These are phyloP conservation scores for Calonectria montana DNA, from an alignment of 2,329 filamentous ascomycete species.

Conservation along the genomic window DNA sequence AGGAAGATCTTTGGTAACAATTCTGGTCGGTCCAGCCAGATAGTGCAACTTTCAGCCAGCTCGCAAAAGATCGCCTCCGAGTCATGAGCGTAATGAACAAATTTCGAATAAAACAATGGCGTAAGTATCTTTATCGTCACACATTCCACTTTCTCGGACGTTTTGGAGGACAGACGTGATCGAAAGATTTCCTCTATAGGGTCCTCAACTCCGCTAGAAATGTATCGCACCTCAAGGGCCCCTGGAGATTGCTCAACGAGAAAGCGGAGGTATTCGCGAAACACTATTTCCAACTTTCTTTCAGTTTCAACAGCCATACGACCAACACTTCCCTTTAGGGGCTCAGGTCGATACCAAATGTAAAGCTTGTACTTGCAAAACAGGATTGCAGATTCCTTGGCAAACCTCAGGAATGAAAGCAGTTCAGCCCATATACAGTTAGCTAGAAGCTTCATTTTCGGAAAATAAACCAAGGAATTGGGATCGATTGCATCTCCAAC, in stretches of 20 bases:
- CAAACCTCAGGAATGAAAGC: constrained; percentile 73
- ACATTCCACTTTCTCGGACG: constrained; percentile 42
- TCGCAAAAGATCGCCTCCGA: constrained; percentile 72
- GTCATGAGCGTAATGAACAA: constrained; percentile 71
- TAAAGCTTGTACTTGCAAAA: constrained; percentile 68
- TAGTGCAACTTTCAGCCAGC: constrained; percentile 67
- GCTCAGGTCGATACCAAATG: constrained; percentile 75
- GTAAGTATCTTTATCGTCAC: constrained; percentile 70
- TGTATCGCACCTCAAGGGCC: constrained; percentile 64
- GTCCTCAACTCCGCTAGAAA: constrained; percentile 60
- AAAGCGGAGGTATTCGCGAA: constrained; percentile 59
- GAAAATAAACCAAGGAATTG: constrained; percentile 51
- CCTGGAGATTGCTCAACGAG: constrained; percentile 60
- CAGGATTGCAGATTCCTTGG: constrained; percentile 68
- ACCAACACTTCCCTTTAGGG: constrained; percentile 65
- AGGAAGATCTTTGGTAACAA: constrained; percentile 60
- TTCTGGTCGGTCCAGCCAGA: constrained; percentile 67
- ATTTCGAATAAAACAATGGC: constrained; percentile 74
- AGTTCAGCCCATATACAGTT: constrained; percentile 77
- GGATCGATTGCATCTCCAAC: constrained; percentile 63
- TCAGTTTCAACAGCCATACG: constrained; percentile 65
- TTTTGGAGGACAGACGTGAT: constrained; percentile 43
- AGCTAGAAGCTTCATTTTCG: constrained; percentile 60
- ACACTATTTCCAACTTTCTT: constrained; percentile 56
- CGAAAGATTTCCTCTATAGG: constrained; percentile 51